These are phyloP conservation scores for Posidonia australis DNA, from an alignment of 106 monocot genomes.

Conservation along the genomic window DNA sequence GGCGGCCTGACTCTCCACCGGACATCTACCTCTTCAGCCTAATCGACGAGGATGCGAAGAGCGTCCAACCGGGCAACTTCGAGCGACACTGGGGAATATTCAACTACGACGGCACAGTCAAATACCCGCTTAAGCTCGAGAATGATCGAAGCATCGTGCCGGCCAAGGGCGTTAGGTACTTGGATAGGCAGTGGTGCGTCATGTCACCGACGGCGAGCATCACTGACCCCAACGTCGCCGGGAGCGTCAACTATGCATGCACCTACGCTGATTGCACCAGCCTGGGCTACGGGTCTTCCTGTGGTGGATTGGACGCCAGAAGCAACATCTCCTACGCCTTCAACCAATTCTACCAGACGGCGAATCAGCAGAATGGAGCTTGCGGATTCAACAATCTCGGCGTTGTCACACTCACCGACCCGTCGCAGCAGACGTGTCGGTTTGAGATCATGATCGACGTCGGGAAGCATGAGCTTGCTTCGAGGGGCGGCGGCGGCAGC, in stretches of 20 bases:
- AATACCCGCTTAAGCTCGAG: slow-evolving; percentile 40
- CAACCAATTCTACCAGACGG: slow-evolving; percentile 27
- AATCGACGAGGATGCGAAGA: slow-evolving; percentile 25
- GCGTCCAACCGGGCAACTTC: slow-evolving; percentile 66
- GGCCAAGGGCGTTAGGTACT: too few relatives aligned
- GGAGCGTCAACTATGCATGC: slow-evolving; percentile 54
- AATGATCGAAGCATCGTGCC: too few relatives aligned
- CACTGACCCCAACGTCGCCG: slow-evolving; percentile 1
- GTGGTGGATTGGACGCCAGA: slow-evolving; percentile 18
- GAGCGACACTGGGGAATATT: slow-evolving; percentile 90
- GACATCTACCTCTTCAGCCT: slow-evolving; percentile 36
- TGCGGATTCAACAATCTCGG: slow-evolving; percentile 48
- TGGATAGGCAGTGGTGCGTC: too few relatives aligned
- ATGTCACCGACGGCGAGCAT: too few relatives aligned
- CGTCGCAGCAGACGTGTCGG: slow-evolving; percentile 41
- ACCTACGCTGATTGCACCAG: slow-evolving; percentile 72
- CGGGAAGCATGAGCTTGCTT: slow-evolving; percentile 26
- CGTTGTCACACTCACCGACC: slow-evolving; percentile 47
- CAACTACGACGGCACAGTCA: slow-evolving; percentile 61
- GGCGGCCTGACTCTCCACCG: too few relatives aligned
- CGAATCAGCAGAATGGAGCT: slow-evolving; percentile 51
- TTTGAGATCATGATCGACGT: slow-evolving; percentile 80
- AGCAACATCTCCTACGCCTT: background rate
- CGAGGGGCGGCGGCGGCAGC: background rate
- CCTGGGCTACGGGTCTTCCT: slow-evolving; percentile 55